phyloP scores from a whole-genome alignment of 306 rosid genomes.

The Acmispon strigosus region DNA sequence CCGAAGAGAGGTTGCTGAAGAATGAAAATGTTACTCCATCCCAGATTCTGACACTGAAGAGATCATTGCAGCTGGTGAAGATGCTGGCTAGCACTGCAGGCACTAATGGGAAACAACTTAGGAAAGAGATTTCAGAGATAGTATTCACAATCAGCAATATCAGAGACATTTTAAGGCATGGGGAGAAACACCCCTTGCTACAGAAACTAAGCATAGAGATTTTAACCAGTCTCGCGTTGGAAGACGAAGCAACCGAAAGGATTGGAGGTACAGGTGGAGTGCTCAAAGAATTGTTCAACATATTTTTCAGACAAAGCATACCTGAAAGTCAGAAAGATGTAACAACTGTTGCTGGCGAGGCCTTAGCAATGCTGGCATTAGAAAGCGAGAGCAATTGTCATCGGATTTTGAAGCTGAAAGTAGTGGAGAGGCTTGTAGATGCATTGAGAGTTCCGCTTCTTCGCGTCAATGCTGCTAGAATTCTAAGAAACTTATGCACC shows the following conservation, averaged over 20 bases:
- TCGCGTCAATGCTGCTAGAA: constrained; percentile 66
- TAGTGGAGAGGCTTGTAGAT: constrained; percentile 43
- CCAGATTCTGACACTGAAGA: constrained; percentile 58
- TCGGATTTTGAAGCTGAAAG: constrained; percentile 49
- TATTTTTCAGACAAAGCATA: constrained; percentile 44
- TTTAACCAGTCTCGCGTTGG: constrained; percentile 68
- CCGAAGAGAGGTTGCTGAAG: constrained; percentile 58
- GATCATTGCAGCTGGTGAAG: constrained; percentile 83
- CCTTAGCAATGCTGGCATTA: constrained; percentile 79
- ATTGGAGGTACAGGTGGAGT: constrained; percentile 89
- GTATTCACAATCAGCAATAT: constrained; percentile 81
- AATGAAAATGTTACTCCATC: constrained; percentile 37
- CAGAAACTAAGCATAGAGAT: constrained; percentile 84
- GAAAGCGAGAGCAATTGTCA: constrained; percentile 73
- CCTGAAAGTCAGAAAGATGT: constrained; percentile 34
- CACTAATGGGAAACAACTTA: constrained; percentile 57
- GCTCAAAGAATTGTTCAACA: constrained; percentile 61
- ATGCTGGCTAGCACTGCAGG: constrained; percentile 82
- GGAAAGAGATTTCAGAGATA: constrained; percentile 76
- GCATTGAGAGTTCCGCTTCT: constrained; percentile 53
- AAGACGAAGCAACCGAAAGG: constrained; percentile 74
- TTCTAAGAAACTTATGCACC: constrained; percentile 69
- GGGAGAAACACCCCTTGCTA: constrained; percentile 55
- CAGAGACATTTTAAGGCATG: constrained; percentile 67
- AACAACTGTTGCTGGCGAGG: constrained; percentile 75